Percentiles rank a stretch among this genome's conserved stretches.
Evolutionary conservation across 2,329 filamentous ascomycete genomes (phyloP).

Genomic region (Nothophoma quercina): DNA sequence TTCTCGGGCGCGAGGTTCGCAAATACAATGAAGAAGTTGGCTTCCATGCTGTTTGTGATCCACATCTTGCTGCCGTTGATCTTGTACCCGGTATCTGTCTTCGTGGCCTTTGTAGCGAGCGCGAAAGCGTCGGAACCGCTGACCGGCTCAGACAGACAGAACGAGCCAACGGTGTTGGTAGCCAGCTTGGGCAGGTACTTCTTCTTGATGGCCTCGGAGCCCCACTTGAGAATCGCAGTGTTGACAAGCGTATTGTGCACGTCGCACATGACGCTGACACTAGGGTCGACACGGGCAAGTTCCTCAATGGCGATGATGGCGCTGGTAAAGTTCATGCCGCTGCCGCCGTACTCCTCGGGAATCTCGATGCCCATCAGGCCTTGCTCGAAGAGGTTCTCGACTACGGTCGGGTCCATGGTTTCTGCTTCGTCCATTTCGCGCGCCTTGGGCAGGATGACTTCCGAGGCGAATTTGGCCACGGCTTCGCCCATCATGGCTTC

Average conservation of each 20-base stretch:
- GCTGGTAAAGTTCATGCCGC: slow-evolving; percentile 98
- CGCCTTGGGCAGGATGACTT: slow-evolving; percentile 87
- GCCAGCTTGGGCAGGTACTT: slow-evolving; percentile 90
- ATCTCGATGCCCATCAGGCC: slow-evolving; percentile 98
- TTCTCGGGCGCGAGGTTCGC: slow-evolving; percentile 91
- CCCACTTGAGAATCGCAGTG: slow-evolving; percentile 88
- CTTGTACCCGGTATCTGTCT: slow-evolving; percentile 82
- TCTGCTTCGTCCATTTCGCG: slow-evolving; percentile 98
- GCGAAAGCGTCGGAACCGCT: slow-evolving; percentile 97
- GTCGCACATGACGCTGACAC: slow-evolving; percentile 92
- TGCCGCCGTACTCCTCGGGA: slow-evolving; percentile 93
- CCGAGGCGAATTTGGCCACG: slow-evolving; percentile 88
- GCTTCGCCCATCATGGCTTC: slow-evolving; percentile 89
- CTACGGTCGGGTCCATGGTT: slow-evolving; percentile 84
- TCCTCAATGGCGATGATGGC: slow-evolving; percentile 98
- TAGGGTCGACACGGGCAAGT: slow-evolving; percentile 90
- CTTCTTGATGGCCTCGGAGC: slow-evolving; percentile 77
- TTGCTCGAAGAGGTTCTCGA: slow-evolving; percentile 96
- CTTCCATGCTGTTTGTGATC: slow-evolving; percentile 98
- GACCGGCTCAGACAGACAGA: slow-evolving; percentile 90
- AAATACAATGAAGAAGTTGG: slow-evolving; percentile 96
- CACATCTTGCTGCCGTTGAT: slow-evolving; percentile 98
- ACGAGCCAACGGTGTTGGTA: slow-evolving; percentile 86
- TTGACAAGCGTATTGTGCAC: slow-evolving; percentile 99
- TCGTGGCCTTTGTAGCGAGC: slow-evolving; percentile 85